Conservation (phyloP, 306 rosid genomes). For the Mucuna pruriens region DNA sequence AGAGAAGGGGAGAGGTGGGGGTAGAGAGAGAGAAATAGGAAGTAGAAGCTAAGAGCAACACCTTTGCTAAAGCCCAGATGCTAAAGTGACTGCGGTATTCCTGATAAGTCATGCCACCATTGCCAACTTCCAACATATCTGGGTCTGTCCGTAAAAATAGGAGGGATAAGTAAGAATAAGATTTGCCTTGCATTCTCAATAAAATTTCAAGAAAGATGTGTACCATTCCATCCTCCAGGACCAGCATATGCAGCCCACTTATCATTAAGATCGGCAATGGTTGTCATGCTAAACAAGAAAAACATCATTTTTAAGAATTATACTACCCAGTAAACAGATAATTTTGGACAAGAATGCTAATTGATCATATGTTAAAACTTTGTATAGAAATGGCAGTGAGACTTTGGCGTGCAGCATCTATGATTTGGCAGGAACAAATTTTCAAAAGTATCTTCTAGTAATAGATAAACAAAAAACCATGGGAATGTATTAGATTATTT, state of each 20-base stretch:
- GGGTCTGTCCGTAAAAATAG: slow-evolving; percentile 69
- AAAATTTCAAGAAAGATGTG: slow-evolving; percentile 31
- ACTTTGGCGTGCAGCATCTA: not conserved
- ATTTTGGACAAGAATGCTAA: not conserved
- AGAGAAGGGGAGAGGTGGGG: too few species aligned
- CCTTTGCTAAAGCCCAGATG: slow-evolving; percentile 99
- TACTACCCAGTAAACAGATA: slow-evolving; percentile 21
- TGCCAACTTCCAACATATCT: slow-evolving; percentile 99
- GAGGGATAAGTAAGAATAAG: slow-evolving; percentile 31
- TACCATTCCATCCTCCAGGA: slow-evolving; percentile 99
- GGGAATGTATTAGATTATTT: not conserved
- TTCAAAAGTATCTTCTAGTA: not conserved
- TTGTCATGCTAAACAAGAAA: slow-evolving; percentile 76
- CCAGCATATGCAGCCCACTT: slow-evolving; percentile 99
- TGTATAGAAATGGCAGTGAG: not conserved
- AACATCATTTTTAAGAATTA: slow-evolving; percentile 38
- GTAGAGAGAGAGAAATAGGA: not conserved
- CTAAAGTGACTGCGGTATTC: slow-evolving; percentile 97
- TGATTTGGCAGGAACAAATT: not conserved
- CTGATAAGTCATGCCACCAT: slow-evolving; percentile 91
- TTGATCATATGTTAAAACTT: slow-evolving; percentile 25
- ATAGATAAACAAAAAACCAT: not conserved
- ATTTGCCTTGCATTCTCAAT: slow-evolving; percentile 30
- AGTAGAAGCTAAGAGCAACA: slow-evolving; percentile 37
- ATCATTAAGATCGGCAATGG: slow-evolving; percentile 87